Percentiles rank a stretch among this genome's conserved stretches.
These are phyloP conservation scores for Cyclotella choctawhatcheeana DNA, from an alignment of 108 stramenopile genomes.

Conservation along the genomic window DNA sequence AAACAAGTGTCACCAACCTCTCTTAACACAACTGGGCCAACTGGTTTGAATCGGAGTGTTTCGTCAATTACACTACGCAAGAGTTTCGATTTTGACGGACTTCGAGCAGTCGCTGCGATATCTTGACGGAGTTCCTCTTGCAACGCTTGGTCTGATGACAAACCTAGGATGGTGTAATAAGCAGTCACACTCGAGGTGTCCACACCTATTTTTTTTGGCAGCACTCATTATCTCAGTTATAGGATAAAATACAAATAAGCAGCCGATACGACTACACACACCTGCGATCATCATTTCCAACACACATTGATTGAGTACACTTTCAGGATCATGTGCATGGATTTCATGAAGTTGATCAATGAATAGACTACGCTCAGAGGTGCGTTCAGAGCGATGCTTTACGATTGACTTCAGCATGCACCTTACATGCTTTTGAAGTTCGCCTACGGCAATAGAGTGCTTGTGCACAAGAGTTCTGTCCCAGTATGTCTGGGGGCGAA, in stretches of 20 bases:
- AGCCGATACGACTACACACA: no score
- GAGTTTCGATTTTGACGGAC: conserved; percentile 6
- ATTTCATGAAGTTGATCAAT: not conserved
- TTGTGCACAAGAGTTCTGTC: not conserved
- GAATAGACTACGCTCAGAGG: not conserved
- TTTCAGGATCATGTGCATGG: not conserved
- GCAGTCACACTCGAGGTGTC: not conserved
- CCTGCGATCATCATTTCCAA: conserved; percentile 7
- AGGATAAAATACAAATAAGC: no score
- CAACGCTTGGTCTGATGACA: not conserved
- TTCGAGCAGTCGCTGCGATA: not conserved
- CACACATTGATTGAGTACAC: not conserved
- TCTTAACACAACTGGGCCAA: conserved; percentile 8
- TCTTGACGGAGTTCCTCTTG: not conserved
- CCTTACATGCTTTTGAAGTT: conserved; percentile 1
- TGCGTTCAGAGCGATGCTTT: not conserved
- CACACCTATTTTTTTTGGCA: no score
- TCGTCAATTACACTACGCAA: conserved; percentile 14
- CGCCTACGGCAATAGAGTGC: not conserved
- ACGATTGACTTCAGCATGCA: not conserved
- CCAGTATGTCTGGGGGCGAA: conserved; percentile 1
- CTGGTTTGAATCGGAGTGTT: conserved; percentile 9
- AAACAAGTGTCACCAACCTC: not conserved
- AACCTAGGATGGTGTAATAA: not conserved
- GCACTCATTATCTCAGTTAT: no score